phyloP scores from a whole-genome alignment of 306 rosid genomes.

The Pyrus betulifolia region DNA sequence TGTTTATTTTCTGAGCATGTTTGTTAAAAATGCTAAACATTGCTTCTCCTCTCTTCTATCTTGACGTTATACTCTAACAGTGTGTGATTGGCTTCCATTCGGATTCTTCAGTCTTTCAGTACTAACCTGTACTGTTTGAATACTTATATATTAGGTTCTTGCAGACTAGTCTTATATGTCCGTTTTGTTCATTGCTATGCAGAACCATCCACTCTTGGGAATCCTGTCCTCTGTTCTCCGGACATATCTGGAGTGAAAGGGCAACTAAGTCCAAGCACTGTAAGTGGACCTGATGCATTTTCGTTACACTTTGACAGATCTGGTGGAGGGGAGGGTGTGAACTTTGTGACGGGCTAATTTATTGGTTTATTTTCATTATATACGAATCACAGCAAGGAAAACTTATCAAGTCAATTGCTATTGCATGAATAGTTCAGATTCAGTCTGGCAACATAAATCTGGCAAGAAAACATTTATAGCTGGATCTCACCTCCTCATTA shows the following conservation, averaged over 20 bases:
- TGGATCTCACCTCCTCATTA: neutral
- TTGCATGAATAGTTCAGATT: neutral
- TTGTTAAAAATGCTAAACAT: neutral
- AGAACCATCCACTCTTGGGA: constrained; percentile 48
- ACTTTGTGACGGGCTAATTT: neutral
- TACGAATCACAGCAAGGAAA: neutral
- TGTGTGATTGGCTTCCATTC: neutral
- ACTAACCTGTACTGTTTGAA: neutral
- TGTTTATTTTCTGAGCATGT: neutral
- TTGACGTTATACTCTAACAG: neutral
- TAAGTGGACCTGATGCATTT: constrained; percentile 39
- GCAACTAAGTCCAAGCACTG: constrained; percentile 48
- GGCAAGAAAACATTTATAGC: too few species aligned
- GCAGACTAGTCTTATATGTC: constrained; percentile 14
- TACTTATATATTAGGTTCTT: neutral
- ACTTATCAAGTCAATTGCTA: neutral
- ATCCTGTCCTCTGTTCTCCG: constrained; percentile 40
- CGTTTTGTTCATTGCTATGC: constrained; percentile 36
- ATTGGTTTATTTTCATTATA: neutral
- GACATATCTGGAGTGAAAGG: constrained; percentile 47
- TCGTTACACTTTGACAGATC: constrained; percentile 12
- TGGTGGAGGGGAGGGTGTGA: neutral
- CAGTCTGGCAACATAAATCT: neutral
- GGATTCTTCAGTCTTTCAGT: neutral
- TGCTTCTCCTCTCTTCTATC: neutral